Evolutionary conservation across 164 flowering plant species (phyloP).

Genomic region (Nymphaea thermarum): DNA sequence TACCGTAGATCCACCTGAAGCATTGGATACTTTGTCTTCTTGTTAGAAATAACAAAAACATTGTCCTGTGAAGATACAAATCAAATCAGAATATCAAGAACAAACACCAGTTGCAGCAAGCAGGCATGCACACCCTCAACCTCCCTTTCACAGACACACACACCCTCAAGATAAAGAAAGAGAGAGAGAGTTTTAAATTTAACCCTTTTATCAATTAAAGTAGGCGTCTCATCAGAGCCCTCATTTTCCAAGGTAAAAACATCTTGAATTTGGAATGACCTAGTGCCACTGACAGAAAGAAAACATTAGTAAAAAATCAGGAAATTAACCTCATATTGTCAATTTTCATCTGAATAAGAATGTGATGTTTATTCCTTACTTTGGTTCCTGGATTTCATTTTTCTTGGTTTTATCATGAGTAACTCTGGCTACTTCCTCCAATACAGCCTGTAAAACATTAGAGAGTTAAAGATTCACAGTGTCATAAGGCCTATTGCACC

Average conservation of each 20-base stretch:
- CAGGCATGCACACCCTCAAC: no score
- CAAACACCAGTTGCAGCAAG: background rate
- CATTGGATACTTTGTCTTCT: conserved; percentile 89
- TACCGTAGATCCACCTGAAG: conserved; percentile 97
- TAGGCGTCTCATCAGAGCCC: conserved; percentile 57
- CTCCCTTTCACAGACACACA: background rate
- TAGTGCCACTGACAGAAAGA: conserved; percentile 52
- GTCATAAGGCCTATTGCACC: no score
- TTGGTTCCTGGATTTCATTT: conserved; percentile 68
- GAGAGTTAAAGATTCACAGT: background rate
- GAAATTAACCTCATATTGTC: background rate
- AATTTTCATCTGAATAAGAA: background rate
- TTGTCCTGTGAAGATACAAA: conserved; percentile 55
- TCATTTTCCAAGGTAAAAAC: conserved; percentile 72
- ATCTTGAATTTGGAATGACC: conserved; percentile 75
- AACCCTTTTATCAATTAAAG: conserved; percentile 89
- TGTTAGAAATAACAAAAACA: conserved; percentile 92
- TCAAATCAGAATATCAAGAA: background rate
- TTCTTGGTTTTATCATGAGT: conserved; percentile 74
- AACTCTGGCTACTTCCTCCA: conserved; percentile 90
- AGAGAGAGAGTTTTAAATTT: background rate
- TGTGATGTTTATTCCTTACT: conserved; percentile 28
- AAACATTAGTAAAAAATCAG: background rate
- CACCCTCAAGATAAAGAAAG: background rate
- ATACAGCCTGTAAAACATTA: conserved; percentile 43